Evolutionary conservation across 225 moss, liverwort and hornwort genomes (phyloP), one percentile per base, ranked within the genome.

Genomic region (Polytrichum commune): DNA sequence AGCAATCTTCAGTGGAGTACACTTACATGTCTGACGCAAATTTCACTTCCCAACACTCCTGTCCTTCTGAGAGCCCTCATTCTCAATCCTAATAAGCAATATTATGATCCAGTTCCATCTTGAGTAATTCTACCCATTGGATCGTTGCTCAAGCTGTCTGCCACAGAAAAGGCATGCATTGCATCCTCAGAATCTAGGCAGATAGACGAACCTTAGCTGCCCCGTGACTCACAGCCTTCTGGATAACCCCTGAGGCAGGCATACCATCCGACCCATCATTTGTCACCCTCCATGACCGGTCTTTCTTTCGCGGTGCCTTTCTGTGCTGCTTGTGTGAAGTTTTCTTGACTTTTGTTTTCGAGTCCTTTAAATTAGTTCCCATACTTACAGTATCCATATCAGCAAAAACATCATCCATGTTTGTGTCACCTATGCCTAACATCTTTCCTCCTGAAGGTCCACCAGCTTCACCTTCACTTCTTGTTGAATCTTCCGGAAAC

Each of bases 221-320:
- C 53, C 96, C 93, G 66, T 92, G 74, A 75, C 93, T 97, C 23
- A 97, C 96, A 54, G 96, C 82, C 71, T 89, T 86, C 76, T 90
- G 85, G 27, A 92, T 88, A 61, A 80, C 90, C 63, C 68, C 73
- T 20, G 89, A 84, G 9, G 84, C 65, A 30, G 90, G 89, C 90
- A 87, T 90, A 56, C 90, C 87, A 55, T 90, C 87, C 4, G 90
- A 80, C 18, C 84, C 87, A 65, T 90, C 87, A 56, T 90, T 85
- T 0, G 76, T 75, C 7, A 90, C 95, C 73, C 90, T 90, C 98
- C 95, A 98, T 16, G 81, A 81, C 6, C 98, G 93, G 67, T 98
- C 93, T 69, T 98, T 98, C 79, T 77, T 91, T 38, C 95, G 85
- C 53, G 89, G 71, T 29, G 78, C 1, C 65, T 93, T 95, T 56